Conservation (phyloP, 2,329 filamentous ascomycete species). For the Cordyceps javanica region DNA sequence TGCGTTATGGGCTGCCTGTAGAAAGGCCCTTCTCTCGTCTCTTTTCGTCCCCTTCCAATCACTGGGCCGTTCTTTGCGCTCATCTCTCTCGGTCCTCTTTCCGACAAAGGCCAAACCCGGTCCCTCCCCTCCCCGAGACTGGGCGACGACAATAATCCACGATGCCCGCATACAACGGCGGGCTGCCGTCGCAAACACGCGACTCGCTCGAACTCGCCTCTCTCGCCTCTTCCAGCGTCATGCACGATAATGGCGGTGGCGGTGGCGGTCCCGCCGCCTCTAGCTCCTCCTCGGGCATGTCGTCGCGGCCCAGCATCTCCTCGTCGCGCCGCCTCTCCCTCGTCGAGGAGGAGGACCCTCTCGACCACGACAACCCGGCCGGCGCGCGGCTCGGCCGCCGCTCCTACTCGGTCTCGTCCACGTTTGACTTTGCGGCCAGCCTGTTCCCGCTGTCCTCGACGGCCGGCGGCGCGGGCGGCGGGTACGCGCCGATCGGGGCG, state of each 20-base stretch:
- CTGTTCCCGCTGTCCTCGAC: conserved; percentile 89
- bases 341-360: conserved; percentile 71
- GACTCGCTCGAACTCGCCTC: conserved; percentile 97
- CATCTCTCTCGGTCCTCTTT: not conserved
- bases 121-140: too few relatives aligned
- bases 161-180: conserved; percentile 16
- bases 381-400: conserved; percentile 43
- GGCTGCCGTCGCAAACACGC: conserved; percentile 49
- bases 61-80: not conserved
- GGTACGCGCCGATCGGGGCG: conserved; percentile 81
- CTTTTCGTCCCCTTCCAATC: not conserved
- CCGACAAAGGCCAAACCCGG: too few relatives aligned
- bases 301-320: conserved; percentile 77
- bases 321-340: conserved; percentile 91
- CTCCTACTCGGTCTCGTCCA: conserved; percentile 84
- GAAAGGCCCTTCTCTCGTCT: too few relatives aligned
- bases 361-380: conserved; percentile 51
- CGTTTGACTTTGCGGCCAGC: conserved; percentile 91
- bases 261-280: conserved; percentile 32
- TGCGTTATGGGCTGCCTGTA: conserved; percentile 1
- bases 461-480: conserved; percentile 45
- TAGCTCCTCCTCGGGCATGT: conserved; percentile 43
- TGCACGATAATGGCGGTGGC: conserved; percentile 47
- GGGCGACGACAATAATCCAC: not conserved
- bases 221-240: conserved; percentile 71